Base-by-base conservation (phyloP, 352 stramenopile genomes). In the Phytophthora tubulina region DNA sequence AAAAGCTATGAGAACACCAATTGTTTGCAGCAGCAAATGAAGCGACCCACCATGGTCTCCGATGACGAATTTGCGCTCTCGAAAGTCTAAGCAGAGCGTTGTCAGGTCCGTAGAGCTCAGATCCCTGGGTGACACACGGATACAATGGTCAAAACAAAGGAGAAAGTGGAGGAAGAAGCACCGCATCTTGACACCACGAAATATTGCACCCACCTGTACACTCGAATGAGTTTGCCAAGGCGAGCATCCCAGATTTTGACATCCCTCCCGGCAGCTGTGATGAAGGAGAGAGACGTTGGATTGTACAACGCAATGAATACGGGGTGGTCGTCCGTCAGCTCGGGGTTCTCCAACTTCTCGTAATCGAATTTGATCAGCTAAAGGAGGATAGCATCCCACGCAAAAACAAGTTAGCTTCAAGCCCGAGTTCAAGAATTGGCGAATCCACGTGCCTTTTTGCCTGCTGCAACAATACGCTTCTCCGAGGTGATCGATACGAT, bases 231-330 rank as follows among this genome's bases (percentile, higher is more conserved):
- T 45, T 89, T 92, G 4, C 91, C 91, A 46, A 91, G 75, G n/a
- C 82, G 81, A 2, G 91, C 89, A 72, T 97, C 89, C 91, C 91
- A 97, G 42, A 97, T 91, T 70, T 96, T 94, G 63, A 97, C 86
- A 70, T 94, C 82, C n/a, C 78, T 84, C 21, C 78, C 80, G 0
- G 86, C 86, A 1, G 84, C 87, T 8, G 90, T 97, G 69, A 97
- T 84, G 68, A 97, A 93, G 5, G 91, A 96, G n/a, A 93, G 82
- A 31, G 90, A 96, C 11, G 85, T 94, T 36, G 85, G 70, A 61
- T 97, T 97, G 73, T 96, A 96, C n/a, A 94, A 70, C 17, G 85
- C 91, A 17, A 72, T 71, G 49, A 95, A 94, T 1, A 96, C 84
- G 2, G 89, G 89, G 10, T 91, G 74, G 67, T 97, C 89, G 71